A percentile compares a stretch with the other conserved stretches of the same genome.
Conservation (phyloP, 257 asterid species). For the Gentiana dahurica region DNA sequence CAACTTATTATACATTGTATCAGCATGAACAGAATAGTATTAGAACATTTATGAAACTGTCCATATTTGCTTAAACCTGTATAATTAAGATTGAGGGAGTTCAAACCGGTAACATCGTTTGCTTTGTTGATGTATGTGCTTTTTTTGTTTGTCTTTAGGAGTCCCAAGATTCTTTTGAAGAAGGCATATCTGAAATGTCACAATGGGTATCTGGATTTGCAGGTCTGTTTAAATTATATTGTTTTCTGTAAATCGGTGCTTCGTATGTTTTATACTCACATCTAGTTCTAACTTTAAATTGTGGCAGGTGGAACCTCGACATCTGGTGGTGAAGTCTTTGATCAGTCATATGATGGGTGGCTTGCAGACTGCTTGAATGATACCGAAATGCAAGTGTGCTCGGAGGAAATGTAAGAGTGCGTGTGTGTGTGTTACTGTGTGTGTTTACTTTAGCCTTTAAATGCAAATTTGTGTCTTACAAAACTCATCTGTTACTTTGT, state of each 20-base stretch:
- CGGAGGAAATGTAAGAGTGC: slow-evolving; percentile 10
- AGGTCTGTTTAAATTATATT: slow-evolving; percentile 24
- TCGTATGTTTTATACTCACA: background rate
- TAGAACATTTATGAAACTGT: too few relatives aligned
- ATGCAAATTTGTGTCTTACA: background rate
- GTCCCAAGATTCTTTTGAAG: slow-evolving; percentile 44
- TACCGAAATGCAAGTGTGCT: slow-evolving; percentile 12
- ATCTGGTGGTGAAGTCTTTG: slow-evolving; percentile 19
- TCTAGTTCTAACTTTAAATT: background rate
- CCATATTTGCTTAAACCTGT: too few relatives aligned
- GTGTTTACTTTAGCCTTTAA: background rate
- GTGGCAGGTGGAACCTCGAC: slow-evolving; percentile 21
- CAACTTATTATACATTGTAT: too few relatives aligned
- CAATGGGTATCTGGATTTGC: slow-evolving; percentile 57
- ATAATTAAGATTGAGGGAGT: too few relatives aligned
- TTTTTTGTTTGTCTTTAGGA: slow-evolving; percentile 27
- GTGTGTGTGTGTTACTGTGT: too few relatives aligned
- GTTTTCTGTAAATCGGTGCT: background rate
- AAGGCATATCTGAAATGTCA: slow-evolving; percentile 45
- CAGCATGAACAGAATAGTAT: too few relatives aligned
- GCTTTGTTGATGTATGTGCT: background rate
- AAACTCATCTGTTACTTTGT: background rate
- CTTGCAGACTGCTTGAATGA: slow-evolving; percentile 23
- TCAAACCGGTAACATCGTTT: too few relatives aligned
- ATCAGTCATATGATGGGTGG: slow-evolving; percentile 32